These are phyloP conservation scores for Salvia miltiorrhiza DNA, from an alignment of 257 asterid genomes.

Conservation along the genomic window DNA sequence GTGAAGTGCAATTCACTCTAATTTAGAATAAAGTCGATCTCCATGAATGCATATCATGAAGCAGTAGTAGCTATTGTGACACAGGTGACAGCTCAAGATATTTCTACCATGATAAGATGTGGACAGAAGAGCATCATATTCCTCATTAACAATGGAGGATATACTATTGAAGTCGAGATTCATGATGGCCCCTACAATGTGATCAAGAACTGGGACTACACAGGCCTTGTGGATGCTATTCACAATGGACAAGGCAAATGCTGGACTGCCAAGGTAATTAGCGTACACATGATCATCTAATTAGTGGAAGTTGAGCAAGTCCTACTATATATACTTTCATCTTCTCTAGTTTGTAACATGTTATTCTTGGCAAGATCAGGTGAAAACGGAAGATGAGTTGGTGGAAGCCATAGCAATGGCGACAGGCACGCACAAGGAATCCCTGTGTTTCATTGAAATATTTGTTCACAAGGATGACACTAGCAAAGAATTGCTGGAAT, in stretches of 20 bases:
- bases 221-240: slow-evolving; percentile 50
- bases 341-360: neutral
- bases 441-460: slow-evolving; percentile 46
- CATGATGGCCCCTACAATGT: slow-evolving; percentile 60
- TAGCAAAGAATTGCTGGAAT: slow-evolving; percentile 47
- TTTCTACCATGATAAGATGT: slow-evolving; percentile 51
- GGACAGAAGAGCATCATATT: slow-evolving; percentile 44
- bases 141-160: slow-evolving; percentile 58
- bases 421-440: slow-evolving; percentile 31
- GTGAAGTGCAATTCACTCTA: no score
- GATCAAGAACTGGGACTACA: slow-evolving; percentile 61
- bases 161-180: slow-evolving; percentile 58
- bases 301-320: no score
- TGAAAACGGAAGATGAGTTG: slow-evolving; percentile 46
- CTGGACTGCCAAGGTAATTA: slow-evolving; percentile 54
- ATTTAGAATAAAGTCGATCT: no score
- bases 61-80: neutral
- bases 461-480: slow-evolving; percentile 47
- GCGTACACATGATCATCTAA: no score
- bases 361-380: slow-evolving; percentile 22
- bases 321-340: no score
- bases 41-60: no score
- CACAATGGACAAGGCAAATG: slow-evolving; percentile 57
- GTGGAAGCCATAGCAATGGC: slow-evolving; percentile 41
- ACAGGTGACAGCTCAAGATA: slow-evolving; percentile 61